phyloP scores from a whole-genome alignment of 306 rosid species.

The Macrotyloma uniflorum region DNA sequence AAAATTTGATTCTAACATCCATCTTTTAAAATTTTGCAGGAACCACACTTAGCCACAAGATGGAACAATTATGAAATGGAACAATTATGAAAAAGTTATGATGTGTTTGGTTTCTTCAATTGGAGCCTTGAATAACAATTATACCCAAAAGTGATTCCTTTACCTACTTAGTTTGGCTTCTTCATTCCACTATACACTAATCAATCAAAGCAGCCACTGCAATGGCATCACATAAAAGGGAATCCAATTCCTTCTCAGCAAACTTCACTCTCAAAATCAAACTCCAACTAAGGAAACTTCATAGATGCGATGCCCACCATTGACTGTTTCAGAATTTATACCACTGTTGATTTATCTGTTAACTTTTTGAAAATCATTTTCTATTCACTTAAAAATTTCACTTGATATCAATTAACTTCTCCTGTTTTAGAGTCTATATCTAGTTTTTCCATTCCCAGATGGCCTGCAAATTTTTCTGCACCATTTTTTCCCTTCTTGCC shows the following conservation, averaged over 20 bases:
- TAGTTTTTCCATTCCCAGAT: neutral
- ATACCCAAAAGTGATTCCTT: constrained; percentile 22
- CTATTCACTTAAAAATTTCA: neutral
- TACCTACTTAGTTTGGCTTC: neutral
- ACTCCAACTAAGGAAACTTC: constrained; percentile 11
- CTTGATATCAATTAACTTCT: neutral
- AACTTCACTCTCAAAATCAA: constrained; percentile 31
- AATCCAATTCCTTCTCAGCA: constrained; percentile 29
- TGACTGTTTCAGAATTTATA: neutral
- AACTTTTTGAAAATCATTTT: no score
- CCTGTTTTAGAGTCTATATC: no score
- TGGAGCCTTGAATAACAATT: no score
- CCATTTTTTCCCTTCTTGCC: no score
- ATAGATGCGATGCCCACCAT: constrained; percentile 36
- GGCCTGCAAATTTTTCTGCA: neutral
- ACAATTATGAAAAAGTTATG: no score
- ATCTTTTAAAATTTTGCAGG: no score
- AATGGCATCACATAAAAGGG: constrained; percentile 11
- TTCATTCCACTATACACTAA: neutral
- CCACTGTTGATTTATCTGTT: neutral
- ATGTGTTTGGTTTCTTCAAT: no score
- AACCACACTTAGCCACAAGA: no score
- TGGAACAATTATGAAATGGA: no score
- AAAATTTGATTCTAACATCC: no score
- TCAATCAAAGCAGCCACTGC: constrained; percentile 10